Percentiles rank a stretch among this genome's conserved stretches.
Evolutionary conservation across 441 rosid genomes (phyloP).

Genomic region (Capsella rubella): DNA sequence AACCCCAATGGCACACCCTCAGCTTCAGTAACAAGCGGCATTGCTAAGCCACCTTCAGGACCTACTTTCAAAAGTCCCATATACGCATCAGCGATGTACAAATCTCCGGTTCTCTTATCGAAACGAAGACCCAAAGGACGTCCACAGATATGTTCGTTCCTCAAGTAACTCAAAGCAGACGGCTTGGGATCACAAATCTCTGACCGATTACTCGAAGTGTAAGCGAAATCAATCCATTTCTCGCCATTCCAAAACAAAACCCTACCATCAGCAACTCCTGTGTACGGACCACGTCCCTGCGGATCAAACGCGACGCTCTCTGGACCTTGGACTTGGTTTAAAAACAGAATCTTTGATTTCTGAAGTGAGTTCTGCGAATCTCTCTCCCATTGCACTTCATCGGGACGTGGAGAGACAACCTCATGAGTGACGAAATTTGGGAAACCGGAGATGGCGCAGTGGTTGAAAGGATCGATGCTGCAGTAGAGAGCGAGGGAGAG

Average conservation of each 20-base stretch:
- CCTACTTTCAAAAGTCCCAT: constrained; percentile 90
- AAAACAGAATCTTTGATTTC: constrained; percentile 74
- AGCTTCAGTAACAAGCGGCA: constrained; percentile 71
- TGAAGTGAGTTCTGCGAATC: constrained; percentile 69
- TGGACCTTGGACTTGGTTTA: constrained; percentile 84
- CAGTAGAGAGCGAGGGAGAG: constrained; percentile 76
- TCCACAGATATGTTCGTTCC: constrained; percentile 92
- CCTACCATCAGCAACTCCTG: constrained; percentile 92
- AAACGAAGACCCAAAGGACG: constrained; percentile 91
- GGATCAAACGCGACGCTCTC: constrained; percentile 91
- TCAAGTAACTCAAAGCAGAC: constrained; percentile 62
- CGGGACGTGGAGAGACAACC: constrained; percentile 58
- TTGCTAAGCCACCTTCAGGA: constrained; percentile 88
- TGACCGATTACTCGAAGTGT: constrained; percentile 78
- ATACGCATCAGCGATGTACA: constrained; percentile 93
- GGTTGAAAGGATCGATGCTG: constrained; percentile 73
- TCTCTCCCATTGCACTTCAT: constrained; percentile 52
- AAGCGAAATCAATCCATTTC: constrained; percentile 79
- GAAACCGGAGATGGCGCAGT: constrained; percentile 69
- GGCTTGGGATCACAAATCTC: constrained; percentile 78
- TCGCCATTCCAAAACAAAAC: constrained; percentile 77
- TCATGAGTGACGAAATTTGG: constrained; percentile 62
- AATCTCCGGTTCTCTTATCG: constrained; percentile 75
- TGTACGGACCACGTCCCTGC: constrained; percentile 87
- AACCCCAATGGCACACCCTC: constrained; percentile 80